Conservation (phyloP, 2,329 filamentous ascomycete genomes). For the Colletotrichum lindemuthianum region DNA sequence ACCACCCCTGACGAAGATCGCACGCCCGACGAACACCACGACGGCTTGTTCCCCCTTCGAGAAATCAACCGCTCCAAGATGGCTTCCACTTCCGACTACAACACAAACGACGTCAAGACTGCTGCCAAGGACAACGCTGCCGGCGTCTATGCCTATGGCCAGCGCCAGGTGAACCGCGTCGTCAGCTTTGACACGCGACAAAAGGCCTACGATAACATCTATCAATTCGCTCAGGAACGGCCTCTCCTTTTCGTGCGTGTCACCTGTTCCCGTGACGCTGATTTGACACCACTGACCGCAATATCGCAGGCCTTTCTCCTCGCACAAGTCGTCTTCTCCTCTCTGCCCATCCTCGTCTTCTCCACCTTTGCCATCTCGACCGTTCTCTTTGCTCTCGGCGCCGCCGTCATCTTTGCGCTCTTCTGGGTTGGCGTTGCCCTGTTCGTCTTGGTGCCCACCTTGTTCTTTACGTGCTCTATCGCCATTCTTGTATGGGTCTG, state of each 20-base stretch:
- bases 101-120: slow-evolving; percentile 37
- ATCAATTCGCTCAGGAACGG: slow-evolving; percentile 68
- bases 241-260: slow-evolving; percentile 75
- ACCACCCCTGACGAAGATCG: background rate
- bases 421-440: slow-evolving; percentile 75
- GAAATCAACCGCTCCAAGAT: background rate
- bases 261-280: background rate
- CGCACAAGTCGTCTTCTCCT: slow-evolving; percentile 71
- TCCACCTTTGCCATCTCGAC: slow-evolving; percentile 71
- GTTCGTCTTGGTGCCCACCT: slow-evolving; percentile 72
- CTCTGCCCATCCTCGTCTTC: slow-evolving; percentile 76
- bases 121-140: slow-evolving; percentile 47
- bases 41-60: background rate
- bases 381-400: slow-evolving; percentile 69
- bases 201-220: slow-evolving; percentile 62
- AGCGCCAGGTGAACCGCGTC: slow-evolving; percentile 58
- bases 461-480: slow-evolving; percentile 72
- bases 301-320: slow-evolving; percentile 70
- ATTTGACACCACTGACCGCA: slow-evolving; percentile 27
- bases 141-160: slow-evolving; percentile 51
- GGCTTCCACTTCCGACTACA: slow-evolving; percentile 32
- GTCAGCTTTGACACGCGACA: slow-evolving; percentile 71
- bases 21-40: slow-evolving; percentile 4
- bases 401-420: slow-evolving; percentile 72
- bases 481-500: slow-evolving; percentile 75